These are phyloP conservation scores for Tolypocladium album DNA, from an alignment of 2,329 filamentous ascomycete genomes.

Conservation along the genomic window DNA sequence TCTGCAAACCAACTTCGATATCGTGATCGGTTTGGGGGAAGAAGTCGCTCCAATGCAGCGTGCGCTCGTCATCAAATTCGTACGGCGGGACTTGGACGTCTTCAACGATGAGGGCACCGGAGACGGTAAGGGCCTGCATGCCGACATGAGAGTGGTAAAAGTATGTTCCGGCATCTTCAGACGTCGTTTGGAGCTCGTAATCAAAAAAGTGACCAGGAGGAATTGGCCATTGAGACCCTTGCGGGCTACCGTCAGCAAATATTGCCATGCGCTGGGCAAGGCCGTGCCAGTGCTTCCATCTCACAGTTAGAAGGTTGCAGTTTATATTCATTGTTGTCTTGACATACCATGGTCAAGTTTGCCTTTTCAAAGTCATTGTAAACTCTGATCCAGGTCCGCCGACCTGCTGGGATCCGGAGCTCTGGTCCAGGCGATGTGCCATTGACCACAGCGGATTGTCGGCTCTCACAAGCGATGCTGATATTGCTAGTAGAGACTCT, in stretches of 20 bases:
- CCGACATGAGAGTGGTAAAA: conserved; percentile 60
- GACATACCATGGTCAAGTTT: conserved; percentile 43
- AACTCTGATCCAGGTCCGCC: conserved; percentile 43
- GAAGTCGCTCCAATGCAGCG: conserved; percentile 44
- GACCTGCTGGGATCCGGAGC: conserved; percentile 31
- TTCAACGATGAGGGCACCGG: conserved; percentile 49
- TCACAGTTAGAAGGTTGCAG: neutral
- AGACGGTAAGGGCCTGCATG: conserved; percentile 48
- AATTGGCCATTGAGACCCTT: conserved; percentile 55
- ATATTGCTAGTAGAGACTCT: neutral
- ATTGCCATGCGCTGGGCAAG: conserved; percentile 44
- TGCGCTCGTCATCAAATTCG: conserved; percentile 49
- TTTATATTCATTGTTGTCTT: neutral
- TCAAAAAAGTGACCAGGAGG: conserved; percentile 52
- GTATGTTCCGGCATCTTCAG: conserved; percentile 48
- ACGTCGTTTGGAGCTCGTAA: conserved; percentile 47
- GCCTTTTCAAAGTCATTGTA: conserved; percentile 42
- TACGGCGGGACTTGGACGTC: conserved; percentile 37
- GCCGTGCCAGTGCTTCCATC: conserved; percentile 54
- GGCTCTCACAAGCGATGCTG: neutral
- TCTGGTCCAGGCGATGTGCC: conserved; percentile 41
- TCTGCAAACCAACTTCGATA: conserved; percentile 38
- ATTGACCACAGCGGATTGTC: conserved; percentile 30
- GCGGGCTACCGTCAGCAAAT: conserved; percentile 52
- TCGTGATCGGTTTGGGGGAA: conserved; percentile 41